Evolutionary conservation across 306 rosid genomes (phyloP), one percentile per base, ranked within the genome.

Genomic region (Vicia sativa): DNA sequence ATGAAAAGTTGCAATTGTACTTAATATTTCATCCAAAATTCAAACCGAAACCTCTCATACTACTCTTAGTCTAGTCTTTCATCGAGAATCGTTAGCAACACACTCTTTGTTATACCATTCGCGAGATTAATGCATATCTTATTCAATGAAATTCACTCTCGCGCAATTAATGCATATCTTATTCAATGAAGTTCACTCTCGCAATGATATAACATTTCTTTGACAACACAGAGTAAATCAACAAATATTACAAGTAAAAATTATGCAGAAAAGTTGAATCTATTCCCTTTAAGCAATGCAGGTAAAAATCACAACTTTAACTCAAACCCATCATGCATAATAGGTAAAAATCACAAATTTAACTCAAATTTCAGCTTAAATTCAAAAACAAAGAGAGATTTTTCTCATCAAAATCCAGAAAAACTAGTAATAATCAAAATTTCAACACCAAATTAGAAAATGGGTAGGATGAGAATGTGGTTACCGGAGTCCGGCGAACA

Each of bases 401-500:
- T 69, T 70, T 9, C 38, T 74, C 54, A 82, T 8, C 7, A 26
- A 65, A 15, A 62, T 62, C 2, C 21, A 57, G 44, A 44, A 58
- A 60, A 7, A 65, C 26, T 0, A 57, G 8, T 15, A 65, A 50
- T 3, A 50, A 28, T 19, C 9, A 6, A 2, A 62, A 26, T 2
- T 43, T 64, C n/a, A 65, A 46, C 31, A 34, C 10, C 11, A 46
- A 61, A 28, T 12, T 41, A 2, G 0, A 37, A 46, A 3, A 2
- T 4, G 42, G 6, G 13, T 34, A 13, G 2, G 59, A 67, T 1
- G 3, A 43, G 26, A 78, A 54, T 4, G 28, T 65, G 0, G 62
- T 79, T 23, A 90, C 98, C 85, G 68, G 82, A 68, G 77, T 80
- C 46, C 96, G 86, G 39, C 38, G 91, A 76, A 49, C 65, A 18